Evolutionary conservation across 2,329 filamentous ascomycete species (phyloP), one percentile per base, ranked within the genome.

Genomic region (Zasmidium citrigriseum): DNA sequence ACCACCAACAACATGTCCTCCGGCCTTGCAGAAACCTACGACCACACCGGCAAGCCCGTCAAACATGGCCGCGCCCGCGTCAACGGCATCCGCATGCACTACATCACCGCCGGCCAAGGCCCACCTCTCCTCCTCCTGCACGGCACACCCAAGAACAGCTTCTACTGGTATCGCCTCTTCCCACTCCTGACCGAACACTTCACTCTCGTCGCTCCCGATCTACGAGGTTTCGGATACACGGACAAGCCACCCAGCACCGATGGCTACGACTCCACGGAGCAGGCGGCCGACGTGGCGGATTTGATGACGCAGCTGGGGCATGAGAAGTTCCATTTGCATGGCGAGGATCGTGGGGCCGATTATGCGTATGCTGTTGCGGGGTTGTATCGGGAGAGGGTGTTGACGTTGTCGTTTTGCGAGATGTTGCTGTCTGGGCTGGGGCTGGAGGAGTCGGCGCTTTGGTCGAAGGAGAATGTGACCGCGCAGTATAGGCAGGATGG

Each of bases 161-260:
- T 70, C 61, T 75, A 75, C 66, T 76, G 72, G 72, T 75, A 75
- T 62, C 69, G 68, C 1, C 62, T 76, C 29, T 61, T 72, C 16
- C 72, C 73, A 1, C 64, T 71, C 1, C 65, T 77, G 1, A 74
- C 69, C 10, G 62, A 66, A 24, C 64, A 75, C 59, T 75, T 75
- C 62, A 74, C 69, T 0, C 55, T 76, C 46, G 67, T 76, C 1
- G 75, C 73, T 0, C 73, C 73, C 1, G 73, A 75, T 56, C 63
- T 75, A 0, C 67, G 74, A 16, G 73, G 73, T 0, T 76, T 75
- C 46, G 74, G 74, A 22, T 73, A 73, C n/a, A 74, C 72, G 1
- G 73, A 76, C 64, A 76, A 76, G 54, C 73, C 73, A 0, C 74
- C 73, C 0, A 69, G 72, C 3, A 72, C 72, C 3, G 72, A 74